These are phyloP conservation scores for Ophiognomonia clavigignenti-juglandacearum DNA, from an alignment of 2,329 filamentous ascomycete species.

Conservation along the genomic window DNA sequence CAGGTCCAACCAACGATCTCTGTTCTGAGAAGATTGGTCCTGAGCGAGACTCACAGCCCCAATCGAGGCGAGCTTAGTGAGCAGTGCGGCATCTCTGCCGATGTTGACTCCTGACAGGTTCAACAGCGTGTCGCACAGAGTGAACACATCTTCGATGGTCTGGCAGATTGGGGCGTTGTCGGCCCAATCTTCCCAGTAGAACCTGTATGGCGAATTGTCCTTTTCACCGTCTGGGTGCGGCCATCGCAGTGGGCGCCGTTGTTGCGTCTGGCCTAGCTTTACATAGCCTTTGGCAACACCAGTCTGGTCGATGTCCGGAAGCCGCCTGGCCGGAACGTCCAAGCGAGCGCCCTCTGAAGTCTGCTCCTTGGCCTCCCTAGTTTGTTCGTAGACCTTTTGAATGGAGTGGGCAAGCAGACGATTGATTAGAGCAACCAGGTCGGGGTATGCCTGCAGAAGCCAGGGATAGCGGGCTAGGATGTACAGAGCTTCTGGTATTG, in stretches of 20 bases:
- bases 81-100: slow-evolving; percentile 71
- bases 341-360: slow-evolving; percentile 24
- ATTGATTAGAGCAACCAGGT: slow-evolving; percentile 74
- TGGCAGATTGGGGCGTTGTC: slow-evolving; percentile 92
- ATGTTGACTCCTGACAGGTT: slow-evolving; percentile 86
- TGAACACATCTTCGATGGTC: slow-evolving; percentile 83
- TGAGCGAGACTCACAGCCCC: slow-evolving; percentile 69
- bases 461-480: slow-evolving; percentile 85
- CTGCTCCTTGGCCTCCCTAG: slow-evolving; percentile 48
- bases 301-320: slow-evolving; percentile 55
- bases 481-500: slow-evolving; percentile 87
- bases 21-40: slow-evolving; percentile 67
- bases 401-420: slow-evolving; percentile 81
- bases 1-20: slow-evolving; percentile 76
- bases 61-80: slow-evolving; percentile 82
- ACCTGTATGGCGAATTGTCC: slow-evolving; percentile 77
- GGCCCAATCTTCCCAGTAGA: slow-evolving; percentile 97
- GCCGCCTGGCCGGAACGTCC: slow-evolving; percentile 31
- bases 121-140: slow-evolving; percentile 76
- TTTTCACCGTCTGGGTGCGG: slow-evolving; percentile 77
- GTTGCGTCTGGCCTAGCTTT: slow-evolving; percentile 51
- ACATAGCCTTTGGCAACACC: slow-evolving; percentile 66
- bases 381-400: slow-evolving; percentile 61
- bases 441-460: slow-evolving; percentile 79
- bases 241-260: slow-evolving; percentile 74